Evolutionary conservation across 805 yeast species (phyloP), one percentile per base, ranked within the genome.

Genomic region (Nakazawaea sp.): DNA sequence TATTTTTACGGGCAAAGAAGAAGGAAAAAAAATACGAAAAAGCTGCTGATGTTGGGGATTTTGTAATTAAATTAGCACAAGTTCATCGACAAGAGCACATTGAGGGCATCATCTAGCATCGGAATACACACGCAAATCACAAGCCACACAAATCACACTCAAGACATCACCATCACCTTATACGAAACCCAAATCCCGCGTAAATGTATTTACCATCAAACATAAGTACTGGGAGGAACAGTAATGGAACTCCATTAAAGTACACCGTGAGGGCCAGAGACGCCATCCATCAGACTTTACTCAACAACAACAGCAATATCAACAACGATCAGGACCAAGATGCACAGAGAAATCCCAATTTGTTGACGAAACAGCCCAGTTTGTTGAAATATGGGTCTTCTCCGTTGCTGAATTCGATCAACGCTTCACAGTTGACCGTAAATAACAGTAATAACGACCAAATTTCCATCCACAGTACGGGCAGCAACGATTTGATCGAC

Each of bases 381-480:
- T 15, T 27, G 12, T 38, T 55, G 16, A 49, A 51, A n/a, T 56
- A 58, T 40, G 59, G 56, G n/a, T 45, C 53, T 6, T 58, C 64
- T 4, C 64, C 64, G 1, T 40, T 58, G 18, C 42, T 32, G 33
- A 35, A 43, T 18, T 27, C 45, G 17, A 40, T 43, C 4, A 44
- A 36, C 26, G 42, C 44, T 12, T 40, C 45, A 6, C 40, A 37
- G 17, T 16, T 37, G 12, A 26, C 28, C n/a, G 18, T 21, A 12
- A 12, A 18, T 5, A 28, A 28, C 19, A 20, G 23, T 17, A 33
- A 37, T 30, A 16, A 21, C 24, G 24, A 21, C 24, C 24, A 21
- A 21, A 21, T 21, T 5, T 32, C 36, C 2, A 29, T 38, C 4
- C 27, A 19, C 18, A 32, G 36, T 16, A 13, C 20, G 4, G 21